Percentiles rank a stretch among this genome's conserved stretches.
These are phyloP conservation scores for Pelargonium citronellum DNA, from an alignment of 441 rosid species.

Conservation along the genomic window DNA sequence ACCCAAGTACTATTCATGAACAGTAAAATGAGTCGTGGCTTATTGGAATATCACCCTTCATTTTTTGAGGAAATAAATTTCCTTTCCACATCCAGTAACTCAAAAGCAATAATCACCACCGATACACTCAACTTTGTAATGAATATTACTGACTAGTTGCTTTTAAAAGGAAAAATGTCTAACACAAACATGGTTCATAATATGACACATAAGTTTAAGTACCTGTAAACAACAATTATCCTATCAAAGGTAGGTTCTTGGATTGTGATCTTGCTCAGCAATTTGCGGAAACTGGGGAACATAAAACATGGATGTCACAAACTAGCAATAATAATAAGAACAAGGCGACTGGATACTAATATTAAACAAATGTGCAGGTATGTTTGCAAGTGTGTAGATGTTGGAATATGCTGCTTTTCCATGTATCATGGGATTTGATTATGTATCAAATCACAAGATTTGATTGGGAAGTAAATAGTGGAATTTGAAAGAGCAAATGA, in stretches of 20 bases:
- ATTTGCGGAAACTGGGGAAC: slow-evolving; percentile 42
- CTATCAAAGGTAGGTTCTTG: slow-evolving; percentile 85
- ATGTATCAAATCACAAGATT: too few species aligned
- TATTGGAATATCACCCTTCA: not conserved
- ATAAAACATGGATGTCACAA: not conserved
- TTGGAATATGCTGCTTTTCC: too few species aligned
- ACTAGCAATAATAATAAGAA: slow-evolving; percentile 9
- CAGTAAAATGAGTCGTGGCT: too few species aligned
- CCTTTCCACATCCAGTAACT: not conserved
- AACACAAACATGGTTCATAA: not conserved
- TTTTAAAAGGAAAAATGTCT: not conserved
- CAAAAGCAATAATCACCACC: not conserved
- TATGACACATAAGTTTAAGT: not conserved
- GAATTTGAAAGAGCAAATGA: too few species aligned
- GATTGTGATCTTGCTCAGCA: slow-evolving; percentile 54
- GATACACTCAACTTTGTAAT: not conserved
- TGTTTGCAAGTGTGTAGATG: not conserved
- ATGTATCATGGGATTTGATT: too few species aligned
- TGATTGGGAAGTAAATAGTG: too few species aligned
- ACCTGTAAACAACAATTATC: slow-evolving; percentile 84
- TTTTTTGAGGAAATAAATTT: not conserved
- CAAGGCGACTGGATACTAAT: not conserved
- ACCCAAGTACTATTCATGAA: too few species aligned
- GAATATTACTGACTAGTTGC: not conserved
- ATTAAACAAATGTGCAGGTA: not conserved